Conservation (phyloP, 129 eudicot species). For the Chrysanthemum makinoi region DNA sequence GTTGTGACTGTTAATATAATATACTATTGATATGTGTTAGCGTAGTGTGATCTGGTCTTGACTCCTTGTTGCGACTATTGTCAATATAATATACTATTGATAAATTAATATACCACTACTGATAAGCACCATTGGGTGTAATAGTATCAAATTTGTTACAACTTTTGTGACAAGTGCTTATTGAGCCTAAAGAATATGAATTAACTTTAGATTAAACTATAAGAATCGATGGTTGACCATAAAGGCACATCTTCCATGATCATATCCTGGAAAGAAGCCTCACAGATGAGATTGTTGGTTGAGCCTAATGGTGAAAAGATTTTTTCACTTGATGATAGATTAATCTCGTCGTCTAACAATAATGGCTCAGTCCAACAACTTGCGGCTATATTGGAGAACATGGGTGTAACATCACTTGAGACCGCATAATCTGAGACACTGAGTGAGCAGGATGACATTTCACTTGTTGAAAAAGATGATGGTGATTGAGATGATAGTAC, state of each 20-base stretch:
- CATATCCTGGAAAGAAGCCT: background rate
- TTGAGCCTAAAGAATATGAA: background rate
- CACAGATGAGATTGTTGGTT: background rate
- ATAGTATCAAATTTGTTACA: too few relatives aligned
- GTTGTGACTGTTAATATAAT: too few relatives aligned
- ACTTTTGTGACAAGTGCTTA: background rate
- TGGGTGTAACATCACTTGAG: background rate
- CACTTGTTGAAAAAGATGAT: slow-evolving; percentile 24
- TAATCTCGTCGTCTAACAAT: slow-evolving; percentile 3
- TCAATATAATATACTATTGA: too few relatives aligned
- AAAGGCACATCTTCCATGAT: background rate
- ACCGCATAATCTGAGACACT: background rate
- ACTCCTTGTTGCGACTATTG: too few relatives aligned
- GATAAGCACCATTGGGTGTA: too few relatives aligned
- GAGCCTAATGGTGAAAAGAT: slow-evolving; percentile 1
- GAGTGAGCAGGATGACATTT: background rate
- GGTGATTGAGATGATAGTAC: background rate
- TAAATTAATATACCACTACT: too few relatives aligned
- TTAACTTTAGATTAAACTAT: background rate
- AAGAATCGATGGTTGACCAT: background rate
- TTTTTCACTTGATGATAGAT: background rate
- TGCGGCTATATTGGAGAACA: background rate
- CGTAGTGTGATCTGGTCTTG: too few relatives aligned
- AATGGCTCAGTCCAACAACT: slow-evolving; percentile 29
- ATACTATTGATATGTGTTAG: too few relatives aligned